Evolutionary conservation across 2,329 filamentous ascomycete genomes (phyloP), one percentile per base, ranked within the genome.

Genomic region (Penicillium sp.): DNA sequence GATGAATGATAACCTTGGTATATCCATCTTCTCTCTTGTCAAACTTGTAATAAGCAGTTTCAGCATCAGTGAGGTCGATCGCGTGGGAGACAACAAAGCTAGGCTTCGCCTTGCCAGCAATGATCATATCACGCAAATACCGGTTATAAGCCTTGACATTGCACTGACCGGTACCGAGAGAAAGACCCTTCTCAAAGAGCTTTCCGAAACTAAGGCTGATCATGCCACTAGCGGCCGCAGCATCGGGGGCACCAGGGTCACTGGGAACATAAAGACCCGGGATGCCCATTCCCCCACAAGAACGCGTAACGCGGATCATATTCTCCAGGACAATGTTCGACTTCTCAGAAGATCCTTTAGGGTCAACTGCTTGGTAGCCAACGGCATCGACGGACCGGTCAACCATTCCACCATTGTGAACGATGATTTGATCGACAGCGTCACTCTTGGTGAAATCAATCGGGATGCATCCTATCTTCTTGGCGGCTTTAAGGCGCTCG

Each of bases 111-210:
- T 77, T 78, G 2, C 83, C 82, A 0, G 79, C 69, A 38, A 86
- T 80, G 57, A 86, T 86, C 59, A 87, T 70, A 53, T 86, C 82
- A 10, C 83, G 75, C 33, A 86, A 67, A 59, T 86, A 83, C 23
- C 82, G 74, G 62, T 86, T 86, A 66, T 86, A 86, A 0, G 78
- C 72, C 67, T 86, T 86, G 56, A 86, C 82, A 54, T 86, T 86
- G 68, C 82, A 86, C 61, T 86, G 81, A 0, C 82, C 81, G 3
- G 80, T 83, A 8, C 79, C 78, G 2, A 86, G 69, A 1, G 76
- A 75, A 4, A 86, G 70, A 1, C 82, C 81, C 79, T 86, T 86
- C 57, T 86, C 82, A 57, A 86, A 86, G 0, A 86, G 70, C 65
- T 86, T 86, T 48, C 83, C 82, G 57, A 86, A 86, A 46, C 78